phyloP scores from a whole-genome alignment of 1,139 yeast species.

The Scheffersomyces segobiensis region DNA sequence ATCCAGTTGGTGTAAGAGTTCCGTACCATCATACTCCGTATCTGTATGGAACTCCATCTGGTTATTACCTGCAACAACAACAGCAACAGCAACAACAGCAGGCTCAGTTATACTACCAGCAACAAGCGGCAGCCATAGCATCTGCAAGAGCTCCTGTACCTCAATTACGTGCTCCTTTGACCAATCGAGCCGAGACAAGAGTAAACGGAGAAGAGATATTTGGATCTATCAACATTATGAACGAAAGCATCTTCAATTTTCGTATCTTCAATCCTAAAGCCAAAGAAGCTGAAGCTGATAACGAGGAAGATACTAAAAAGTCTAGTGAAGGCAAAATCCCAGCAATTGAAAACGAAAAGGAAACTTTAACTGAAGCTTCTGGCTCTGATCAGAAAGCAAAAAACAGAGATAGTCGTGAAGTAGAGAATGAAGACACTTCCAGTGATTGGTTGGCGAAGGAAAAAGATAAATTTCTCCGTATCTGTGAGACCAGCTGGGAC shows the following conservation, averaged over 20 bases:
- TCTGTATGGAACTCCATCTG: background rate
- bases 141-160: background rate
- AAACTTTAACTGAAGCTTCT: background rate
- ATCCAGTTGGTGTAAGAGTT: background rate
- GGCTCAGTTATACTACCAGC: constrained; percentile 1
- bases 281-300: constrained; percentile 9
- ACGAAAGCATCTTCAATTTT: constrained; percentile 44
- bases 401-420: background rate
- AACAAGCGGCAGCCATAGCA: background rate
- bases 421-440: background rate
- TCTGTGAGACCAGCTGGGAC: constrained; percentile 60
- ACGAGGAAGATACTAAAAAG: constrained; percentile 7
- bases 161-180: background rate
- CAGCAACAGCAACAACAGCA: constrained; percentile 2
- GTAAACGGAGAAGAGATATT: constrained; percentile 32
- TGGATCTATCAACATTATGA: constrained; percentile 47
- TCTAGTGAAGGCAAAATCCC: background rate
- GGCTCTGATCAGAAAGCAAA: background rate
- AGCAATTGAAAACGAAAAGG: constrained; percentile 4
- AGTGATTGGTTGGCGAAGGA: constrained; percentile 26
- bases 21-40: background rate
- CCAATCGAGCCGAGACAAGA: constrained; percentile 1
- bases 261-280: constrained; percentile 32
- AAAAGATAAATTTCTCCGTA: constrained; percentile 49
- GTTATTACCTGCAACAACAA: constrained; percentile 3